Evolutionary conservation across 106 monocot genomes (phyloP).

Genomic region (Acanthochlamys bracteata): DNA sequence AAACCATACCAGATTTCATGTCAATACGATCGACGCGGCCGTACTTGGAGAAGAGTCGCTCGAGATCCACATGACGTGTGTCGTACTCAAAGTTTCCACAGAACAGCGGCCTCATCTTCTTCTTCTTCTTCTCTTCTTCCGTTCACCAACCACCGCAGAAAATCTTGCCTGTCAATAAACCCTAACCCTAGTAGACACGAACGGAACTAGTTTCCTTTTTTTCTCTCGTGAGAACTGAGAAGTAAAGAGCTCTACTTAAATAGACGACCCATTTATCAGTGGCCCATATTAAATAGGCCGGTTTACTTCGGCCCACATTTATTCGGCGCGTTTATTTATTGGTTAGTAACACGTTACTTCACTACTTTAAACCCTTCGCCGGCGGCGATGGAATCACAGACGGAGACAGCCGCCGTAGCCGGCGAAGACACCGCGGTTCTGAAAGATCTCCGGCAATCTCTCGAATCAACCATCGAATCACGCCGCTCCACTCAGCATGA

Average conservation of each 20-base stretch:
- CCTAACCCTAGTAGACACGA: slow-evolving; percentile 1
- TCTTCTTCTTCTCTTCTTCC: neutral
- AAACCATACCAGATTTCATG: slow-evolving; percentile 10
- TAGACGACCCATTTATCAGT: no score
- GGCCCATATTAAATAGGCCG: no score
- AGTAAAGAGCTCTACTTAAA: no score
- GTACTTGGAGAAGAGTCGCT: slow-evolving; percentile 9
- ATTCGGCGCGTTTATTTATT: no score
- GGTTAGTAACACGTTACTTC: no score
- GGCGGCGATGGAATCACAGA: neutral
- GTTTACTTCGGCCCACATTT: no score
- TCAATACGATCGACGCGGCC: slow-evolving; percentile 7
- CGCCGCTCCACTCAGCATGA: slow-evolving; percentile 39
- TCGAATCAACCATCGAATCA: slow-evolving; percentile 34
- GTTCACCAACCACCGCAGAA: neutral
- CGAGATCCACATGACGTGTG: slow-evolving; percentile 5
- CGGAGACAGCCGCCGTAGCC: slow-evolving; percentile 2
- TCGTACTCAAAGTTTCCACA: slow-evolving; percentile 13
- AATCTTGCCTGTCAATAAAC: neutral
- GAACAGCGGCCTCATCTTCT: slow-evolving; percentile 10
- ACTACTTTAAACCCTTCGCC: neutral
- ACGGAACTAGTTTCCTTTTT: neutral
- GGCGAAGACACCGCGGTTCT: slow-evolving; percentile 36
- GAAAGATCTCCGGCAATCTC: slow-evolving; percentile 34
- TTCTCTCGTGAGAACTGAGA: no score